Percentiles rank a stretch among this genome's conserved stretches.
Evolutionary conservation across 2,329 filamentous ascomycete species (phyloP).

Genomic region (Amylocarpus encephaloides): DNA sequence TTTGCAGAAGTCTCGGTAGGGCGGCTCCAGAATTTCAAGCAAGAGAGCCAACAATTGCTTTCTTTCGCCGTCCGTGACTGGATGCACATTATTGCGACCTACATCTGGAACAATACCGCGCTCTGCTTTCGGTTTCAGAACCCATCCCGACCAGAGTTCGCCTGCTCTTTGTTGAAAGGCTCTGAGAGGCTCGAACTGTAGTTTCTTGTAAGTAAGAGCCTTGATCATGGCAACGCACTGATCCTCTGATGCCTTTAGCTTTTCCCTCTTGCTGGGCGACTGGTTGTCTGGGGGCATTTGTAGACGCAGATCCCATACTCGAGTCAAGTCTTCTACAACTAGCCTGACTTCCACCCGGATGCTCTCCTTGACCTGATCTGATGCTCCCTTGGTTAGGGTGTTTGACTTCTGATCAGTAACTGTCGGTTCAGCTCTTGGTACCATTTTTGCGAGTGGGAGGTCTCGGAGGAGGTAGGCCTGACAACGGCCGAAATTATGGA

Average conservation of each 20-base stretch:
- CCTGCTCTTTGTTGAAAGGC: slow-evolving; percentile 4
- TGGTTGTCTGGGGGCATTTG: neutral
- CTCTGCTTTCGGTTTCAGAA: slow-evolving; percentile 11
- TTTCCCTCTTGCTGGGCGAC: slow-evolving; percentile 3
- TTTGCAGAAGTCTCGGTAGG: neutral
- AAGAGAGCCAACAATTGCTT: slow-evolving; percentile 3
- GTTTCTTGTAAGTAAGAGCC: slow-evolving; percentile 6
- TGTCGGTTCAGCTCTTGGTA: too few species aligned
- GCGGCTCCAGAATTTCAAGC: neutral
- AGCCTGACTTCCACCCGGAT: neutral
- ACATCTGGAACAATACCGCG: slow-evolving; percentile 8
- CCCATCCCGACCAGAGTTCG: slow-evolving; percentile 5
- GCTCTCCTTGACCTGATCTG: neutral
- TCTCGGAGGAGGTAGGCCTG: too few species aligned
- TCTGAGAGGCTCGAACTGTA: neutral
- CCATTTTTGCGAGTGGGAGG: neutral
- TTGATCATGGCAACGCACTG: slow-evolving; percentile 8
- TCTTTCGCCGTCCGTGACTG: slow-evolving; percentile 2
- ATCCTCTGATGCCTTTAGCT: neutral
- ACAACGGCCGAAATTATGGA: too few species aligned
- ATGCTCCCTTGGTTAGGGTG: neutral
- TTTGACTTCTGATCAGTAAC: too few species aligned
- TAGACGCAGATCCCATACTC: slow-evolving; percentile 8
- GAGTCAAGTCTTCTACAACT: slow-evolving; percentile 5
- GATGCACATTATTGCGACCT: neutral